Evolutionary conservation across 495 filamentous ascomycete species (phyloP), one percentile per base, ranked within the genome.

Genomic region (Chlorociboria aeruginascens): DNA sequence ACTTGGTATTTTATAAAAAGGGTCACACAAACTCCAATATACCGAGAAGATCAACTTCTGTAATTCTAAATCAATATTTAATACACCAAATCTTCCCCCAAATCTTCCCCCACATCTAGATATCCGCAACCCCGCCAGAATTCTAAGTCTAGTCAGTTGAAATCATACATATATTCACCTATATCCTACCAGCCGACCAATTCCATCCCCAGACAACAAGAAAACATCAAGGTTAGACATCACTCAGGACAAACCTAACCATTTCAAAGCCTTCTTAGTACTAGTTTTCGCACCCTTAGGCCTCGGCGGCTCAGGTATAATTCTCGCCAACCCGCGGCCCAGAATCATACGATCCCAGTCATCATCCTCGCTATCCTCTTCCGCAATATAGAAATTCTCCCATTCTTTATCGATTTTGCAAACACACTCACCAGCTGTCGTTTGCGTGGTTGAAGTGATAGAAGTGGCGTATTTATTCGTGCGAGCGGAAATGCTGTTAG

Each of bases 191-290:
- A 14, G 14, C 42, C 36, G n/a, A n/a, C 36, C 7, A 17, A n/a
- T 14, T 39, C 11, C 13, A 36, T 6, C 11, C 33, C 7, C 11
- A 14, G 10, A 32, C 17, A 7, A 34, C 1, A 45, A 16, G 13
- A 29, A 40, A 17, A 40, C 16, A 31, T 3, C 2, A 7, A 39
- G 13, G 20, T 31, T 9, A 7, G 30, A 40, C 17, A 9, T n/a
- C n/a, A 32, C 11, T 55, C 40, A 61, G 12, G 59, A 40, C 8
- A 61, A 35, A 9, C 59, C 59, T 8, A 61, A 44, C 59, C 55
- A 59, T 43, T 61, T 61, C 42, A 61, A 45, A 16, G 59, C 59
- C 44, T 61, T 61, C 48, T 52, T 51, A 30, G 38, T 59, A 49
- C 53, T 58, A 37, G 45, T 43, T 45, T 60, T 55, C 38, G 20